Evolutionary conservation across 495 filamentous ascomycete species (phyloP), one percentile per base, ranked within the genome.

Genomic region (Penicillium herquei): DNA sequence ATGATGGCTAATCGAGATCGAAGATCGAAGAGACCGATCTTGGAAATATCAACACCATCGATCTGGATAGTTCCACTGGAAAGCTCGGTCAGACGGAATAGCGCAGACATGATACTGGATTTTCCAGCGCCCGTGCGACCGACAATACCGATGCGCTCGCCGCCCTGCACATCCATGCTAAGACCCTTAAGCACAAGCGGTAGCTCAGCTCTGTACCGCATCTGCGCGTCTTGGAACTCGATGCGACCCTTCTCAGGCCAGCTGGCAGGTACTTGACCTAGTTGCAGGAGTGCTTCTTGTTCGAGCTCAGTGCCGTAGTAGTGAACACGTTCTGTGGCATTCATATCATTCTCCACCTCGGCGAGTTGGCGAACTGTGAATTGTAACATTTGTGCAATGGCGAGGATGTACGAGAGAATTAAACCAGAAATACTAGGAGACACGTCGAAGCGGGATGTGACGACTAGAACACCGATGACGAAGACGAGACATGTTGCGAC

Each of bases 261-360:
- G 32, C 79, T 75, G 6, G 78, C 68, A 30, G 82, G 82, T 0
- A 96, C 78, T 4, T 88, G 79, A 12, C 66, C 69, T 1, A 87
- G 81, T 59, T 90, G 86, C 16, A 93, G 76, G 0, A 91, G 90
- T 0, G 91, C 87, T 69, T 98, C 94, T 64, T 95, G 86, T 55
- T 96, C 91, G 3, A 98, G 84, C 51, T 88, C 61, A 6, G 83
- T 91, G 39, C 90, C 92, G 65, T 98, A 98, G 74, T 94, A 90
- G 69, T 90, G 81, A n/a, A 98, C 79, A 31, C 94, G 88, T 67
- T 98, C 93, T 3, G 93, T 93, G 1, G 94, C 84, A 62, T 96
- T 97, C 92, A 98, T 96, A 66, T 89, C 87, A 76, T 96, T 97
- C 69, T 98, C 94, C 17, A 97, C 90, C 68, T 98, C 94, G 34